A percentile compares a stretch with the other conserved stretches of the same genome.
Conservation (phyloP, 805 yeast genomes). For the Wickerhamiella qilinensis region DNA sequence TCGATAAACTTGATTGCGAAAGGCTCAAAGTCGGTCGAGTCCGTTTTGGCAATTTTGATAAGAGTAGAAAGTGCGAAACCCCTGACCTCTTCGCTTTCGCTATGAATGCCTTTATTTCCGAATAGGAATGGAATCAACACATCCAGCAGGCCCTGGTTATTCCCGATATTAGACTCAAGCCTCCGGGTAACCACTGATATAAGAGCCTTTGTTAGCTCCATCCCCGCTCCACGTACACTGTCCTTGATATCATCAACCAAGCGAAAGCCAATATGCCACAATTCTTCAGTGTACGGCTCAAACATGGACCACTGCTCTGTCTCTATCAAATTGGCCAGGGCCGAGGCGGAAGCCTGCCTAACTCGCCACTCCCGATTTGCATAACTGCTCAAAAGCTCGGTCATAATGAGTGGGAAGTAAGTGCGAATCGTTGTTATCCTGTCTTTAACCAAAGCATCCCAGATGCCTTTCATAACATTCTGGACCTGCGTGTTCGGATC, state of each 20-base stretch:
- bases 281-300: slow-evolving; percentile 24
- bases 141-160: slow-evolving; percentile 33
- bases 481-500: slow-evolving; percentile 71
- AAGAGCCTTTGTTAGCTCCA: slow-evolving; percentile 41
- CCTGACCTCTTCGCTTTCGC: slow-evolving; percentile 75
- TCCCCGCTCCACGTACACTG: slow-evolving; percentile 73
- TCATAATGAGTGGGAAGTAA: slow-evolving; percentile 42
- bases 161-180: slow-evolving; percentile 35
- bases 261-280: slow-evolving; percentile 83
- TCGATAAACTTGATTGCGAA: slow-evolving; percentile 54
- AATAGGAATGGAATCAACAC: slow-evolving; percentile 62
- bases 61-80: slow-evolving; percentile 63
- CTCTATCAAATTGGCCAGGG: slow-evolving; percentile 51
- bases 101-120: slow-evolving; percentile 62
- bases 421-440: slow-evolving; percentile 38
- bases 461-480: slow-evolving; percentile 72
- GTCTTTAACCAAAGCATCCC: slow-evolving; percentile 53
- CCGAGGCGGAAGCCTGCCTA: slow-evolving; percentile 71
- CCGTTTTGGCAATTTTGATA: slow-evolving; percentile 49
- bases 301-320: slow-evolving; percentile 7
- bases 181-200: slow-evolving; percentile 6
- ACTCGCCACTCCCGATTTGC: slow-evolving; percentile 84
- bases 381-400: slow-evolving; percentile 52
- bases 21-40: slow-evolving; percentile 40
- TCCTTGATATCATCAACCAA: slow-evolving; percentile 89